phyloP scores from a whole-genome alignment of 2,329 filamentous ascomycete species.

The Sclerotinia trifoliorum region DNA sequence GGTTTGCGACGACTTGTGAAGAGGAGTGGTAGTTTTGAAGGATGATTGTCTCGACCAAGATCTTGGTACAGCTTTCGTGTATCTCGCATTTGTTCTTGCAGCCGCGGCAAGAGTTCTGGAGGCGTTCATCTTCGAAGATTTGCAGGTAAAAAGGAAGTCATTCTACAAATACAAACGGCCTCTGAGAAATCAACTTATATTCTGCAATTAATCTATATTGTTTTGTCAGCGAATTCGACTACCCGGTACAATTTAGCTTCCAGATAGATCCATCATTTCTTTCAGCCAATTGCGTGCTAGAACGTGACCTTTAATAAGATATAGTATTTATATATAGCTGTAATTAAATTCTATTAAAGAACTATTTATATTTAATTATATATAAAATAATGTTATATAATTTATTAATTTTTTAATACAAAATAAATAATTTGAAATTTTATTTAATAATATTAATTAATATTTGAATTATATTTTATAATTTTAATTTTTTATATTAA shows the following conservation, averaged over 20 bases:
- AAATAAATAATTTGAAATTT: too few species aligned
- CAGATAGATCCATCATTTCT: background rate
- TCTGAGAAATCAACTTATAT: constrained; percentile 10
- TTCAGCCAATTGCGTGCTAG: constrained; percentile 28
- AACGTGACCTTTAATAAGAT: constrained; percentile 17
- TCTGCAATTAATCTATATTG: constrained; percentile 1
- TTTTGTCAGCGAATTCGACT: constrained; percentile 26
- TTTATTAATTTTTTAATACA: too few species aligned
- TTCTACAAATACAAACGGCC: background rate
- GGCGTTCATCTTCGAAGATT: constrained; percentile 31
- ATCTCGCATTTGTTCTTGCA: constrained; percentile 29
- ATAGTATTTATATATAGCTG: too few species aligned
- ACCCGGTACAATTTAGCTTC: background rate
- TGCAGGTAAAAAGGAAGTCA: background rate
- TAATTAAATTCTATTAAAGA: too few species aligned
- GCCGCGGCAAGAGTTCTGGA: constrained; percentile 30
- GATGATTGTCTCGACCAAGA: constrained; percentile 30
- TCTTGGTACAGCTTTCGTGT: constrained; percentile 22
- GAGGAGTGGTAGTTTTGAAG: constrained; percentile 17
- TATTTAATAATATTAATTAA: too few species aligned
- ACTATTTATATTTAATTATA: too few species aligned
- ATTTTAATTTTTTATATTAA: too few species aligned
- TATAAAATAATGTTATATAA: too few species aligned
- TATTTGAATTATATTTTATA: too few species aligned
- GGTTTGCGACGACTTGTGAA: constrained; percentile 21